A percentile compares a stretch with the other conserved stretches of the same genome.
phyloP scores from a whole-genome alignment of 2,329 filamentous ascomycete genomes.

The Hypoxylon sp. region DNA sequence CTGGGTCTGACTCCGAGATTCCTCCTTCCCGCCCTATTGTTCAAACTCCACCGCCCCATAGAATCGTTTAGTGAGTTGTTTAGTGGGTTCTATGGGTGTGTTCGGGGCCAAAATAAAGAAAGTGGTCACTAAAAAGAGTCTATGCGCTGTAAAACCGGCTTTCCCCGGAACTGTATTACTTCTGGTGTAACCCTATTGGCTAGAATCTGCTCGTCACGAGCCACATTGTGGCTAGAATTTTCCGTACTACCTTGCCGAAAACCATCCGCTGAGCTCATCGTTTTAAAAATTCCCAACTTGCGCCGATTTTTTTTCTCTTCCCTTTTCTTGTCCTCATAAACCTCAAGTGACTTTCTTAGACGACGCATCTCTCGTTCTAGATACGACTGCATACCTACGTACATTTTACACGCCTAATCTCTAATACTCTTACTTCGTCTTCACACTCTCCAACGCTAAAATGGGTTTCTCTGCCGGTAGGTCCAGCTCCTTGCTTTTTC shows the following conservation, averaged over 20 bases:
- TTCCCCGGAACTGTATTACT: constrained; percentile 52
- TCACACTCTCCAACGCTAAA: constrained; percentile 55
- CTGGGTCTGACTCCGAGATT: constrained; percentile 36
- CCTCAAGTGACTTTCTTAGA: constrained; percentile 33
- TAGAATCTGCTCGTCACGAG: constrained; percentile 42
- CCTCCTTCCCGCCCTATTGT: constrained; percentile 30
- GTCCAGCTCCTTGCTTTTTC: constrained; percentile 50
- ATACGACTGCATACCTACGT: constrained; percentile 30
- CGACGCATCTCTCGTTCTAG: constrained; percentile 29
- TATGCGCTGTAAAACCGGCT: constrained; percentile 43
- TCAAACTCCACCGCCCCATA: constrained; percentile 5
- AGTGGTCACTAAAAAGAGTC: constrained; percentile 8
- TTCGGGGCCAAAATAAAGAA: constrained; percentile 18
- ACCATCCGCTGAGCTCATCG: constrained; percentile 53
- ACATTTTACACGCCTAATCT: constrained; percentile 45
- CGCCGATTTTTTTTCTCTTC: constrained; percentile 50
- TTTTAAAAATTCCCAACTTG: constrained; percentile 49
- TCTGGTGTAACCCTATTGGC: constrained; percentile 58
- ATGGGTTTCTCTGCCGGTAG: constrained; percentile 63
- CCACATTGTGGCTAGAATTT: constrained; percentile 56
- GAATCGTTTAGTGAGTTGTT: constrained; percentile 13
- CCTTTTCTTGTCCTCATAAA: constrained; percentile 19
- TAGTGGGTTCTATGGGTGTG: constrained; percentile 8
- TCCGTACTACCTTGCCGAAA: constrained; percentile 40
- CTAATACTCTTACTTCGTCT: constrained; percentile 49